Percentiles rank a stretch among this genome's conserved stretches.
Evolutionary conservation across 129 eudicot genomes (phyloP).

Genomic region (Escallonia herrerae): DNA sequence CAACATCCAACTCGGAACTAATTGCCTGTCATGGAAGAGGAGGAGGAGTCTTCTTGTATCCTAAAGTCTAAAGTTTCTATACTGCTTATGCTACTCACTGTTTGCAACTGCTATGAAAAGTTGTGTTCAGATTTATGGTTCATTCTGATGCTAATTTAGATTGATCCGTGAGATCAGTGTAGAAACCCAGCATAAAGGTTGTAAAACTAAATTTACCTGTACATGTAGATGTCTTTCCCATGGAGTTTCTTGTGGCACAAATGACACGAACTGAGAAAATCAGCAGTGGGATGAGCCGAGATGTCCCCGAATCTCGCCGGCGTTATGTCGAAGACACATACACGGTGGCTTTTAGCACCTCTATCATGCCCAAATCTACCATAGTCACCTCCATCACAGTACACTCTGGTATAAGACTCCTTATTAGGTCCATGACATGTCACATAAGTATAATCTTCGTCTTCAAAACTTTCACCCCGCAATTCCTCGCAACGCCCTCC

Average conservation of each 20-base stretch:
- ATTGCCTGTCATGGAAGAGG: too few relatives aligned
- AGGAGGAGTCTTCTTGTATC: too few relatives aligned
- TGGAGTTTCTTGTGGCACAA: slow-evolving; percentile 56
- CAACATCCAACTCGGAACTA: too few relatives aligned
- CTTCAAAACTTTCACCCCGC: slow-evolving; percentile 29
- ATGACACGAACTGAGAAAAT: slow-evolving; percentile 57
- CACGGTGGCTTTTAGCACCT: slow-evolving; percentile 3
- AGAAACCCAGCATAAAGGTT: too few relatives aligned
- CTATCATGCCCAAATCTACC: slow-evolving; percentile 8
- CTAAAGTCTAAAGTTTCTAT: too few relatives aligned
- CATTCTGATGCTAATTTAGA: too few relatives aligned
- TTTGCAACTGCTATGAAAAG: too few relatives aligned
- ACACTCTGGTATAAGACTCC: slow-evolving; percentile 35
- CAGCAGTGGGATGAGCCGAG: slow-evolving; percentile 23
- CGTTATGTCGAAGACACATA: slow-evolving; percentile 47
- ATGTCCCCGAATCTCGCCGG: slow-evolving; percentile 23
- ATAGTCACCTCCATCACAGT: slow-evolving; percentile 20
- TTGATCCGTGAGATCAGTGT: too few relatives aligned
- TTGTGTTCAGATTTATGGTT: too few relatives aligned
- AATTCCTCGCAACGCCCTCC: background rate
- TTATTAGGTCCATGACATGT: slow-evolving; percentile 43
- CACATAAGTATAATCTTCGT: slow-evolving; percentile 53
- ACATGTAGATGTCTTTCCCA: slow-evolving; percentile 77
- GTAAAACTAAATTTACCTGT: slow-evolving; percentile 45
- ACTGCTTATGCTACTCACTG: too few relatives aligned